Base-by-base conservation (phyloP, 2,329 filamentous ascomycete species). In the Fusarium mangiferae region DNA sequence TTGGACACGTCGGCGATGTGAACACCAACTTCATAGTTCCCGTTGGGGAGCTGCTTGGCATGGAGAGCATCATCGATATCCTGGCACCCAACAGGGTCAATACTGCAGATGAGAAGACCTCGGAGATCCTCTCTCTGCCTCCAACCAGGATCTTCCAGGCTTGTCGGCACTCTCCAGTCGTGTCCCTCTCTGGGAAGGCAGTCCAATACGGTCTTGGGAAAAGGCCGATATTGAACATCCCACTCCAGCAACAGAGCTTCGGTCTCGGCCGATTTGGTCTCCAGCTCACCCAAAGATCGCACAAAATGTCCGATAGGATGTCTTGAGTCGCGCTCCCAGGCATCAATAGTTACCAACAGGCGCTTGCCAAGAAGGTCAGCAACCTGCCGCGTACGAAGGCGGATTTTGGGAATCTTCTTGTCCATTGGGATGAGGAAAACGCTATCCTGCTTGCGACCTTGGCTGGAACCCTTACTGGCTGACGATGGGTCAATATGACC, bases 1-100 rank as follows among this genome's bases (percentile, higher is more conserved):
- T 99, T 93, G 15, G 96, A 98, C n/a, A 99, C 96, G 82, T 99
- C 96, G 35, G 96, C 97, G 82, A 99, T 99, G 83, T 99, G 97
- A 22, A 99, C 96, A 73, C 96, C 96, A 15, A 99, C 95, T 82
- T 98, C 94, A 74, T 91, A 95, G 81, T 98, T 98, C 48, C 97
- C 96, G 78, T 98, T 98, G 1, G 94, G 92, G 28, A 99, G 85
- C 57, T 89, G 87, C 69, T 91, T 89, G 12, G 96, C 95, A 82
- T 99, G 97, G 12, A 99, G 89, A 24, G 96, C 96, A 83, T 99
- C 97, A 78, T 99, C 96, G 66, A 99, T 99, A 85, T 99, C 96
- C 79, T 98, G 96, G 83, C 96, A 99, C 5, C 95, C 95, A 36
- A 94, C 90, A 55, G 96, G 96, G 81, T 99, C 96, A 78, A 99